Base-by-base conservation (phyloP, 768 basidiomycete species). In the Chlorophyllum brunneum region DNA sequence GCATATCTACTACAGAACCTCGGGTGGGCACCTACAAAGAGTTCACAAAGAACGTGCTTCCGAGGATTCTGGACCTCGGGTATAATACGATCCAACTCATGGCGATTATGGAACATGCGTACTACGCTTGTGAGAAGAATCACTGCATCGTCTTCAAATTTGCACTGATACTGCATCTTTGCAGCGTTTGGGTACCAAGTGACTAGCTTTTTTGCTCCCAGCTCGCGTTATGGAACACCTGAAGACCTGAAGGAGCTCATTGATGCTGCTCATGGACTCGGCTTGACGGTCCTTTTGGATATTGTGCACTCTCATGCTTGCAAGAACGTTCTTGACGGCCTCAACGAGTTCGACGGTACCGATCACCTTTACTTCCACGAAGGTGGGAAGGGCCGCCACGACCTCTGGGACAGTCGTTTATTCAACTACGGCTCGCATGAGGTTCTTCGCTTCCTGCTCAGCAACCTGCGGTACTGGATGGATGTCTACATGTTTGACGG, bases 31-130 rank as follows among this genome's bases (percentile, higher is more conserved):
- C 89, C 2, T 99, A 98, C 79, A 92, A 88, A 65, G 97, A 98
- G 69, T 99, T 99, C 61, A 95, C 92, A 23, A 68, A 71, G 49
- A 79, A 95, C 63, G 70, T 89, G 40, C 77, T 99, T 16, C 90
- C 89, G 39, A 78, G 95, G 56, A 98, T 99, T 66, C 85, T 85
- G 66, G 82, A 83, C 52, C 77, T 98, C 22, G 97, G 94, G 7
- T 99, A 99, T 71, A 99, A 98, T 65, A 83, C 85, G 48, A 98
- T 99, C 57, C 97, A 99, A 70, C 78, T 98, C 60, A 99, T 99
- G 97, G 97, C 92, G 13, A 77, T 97, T 54, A 95, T 97, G 92
- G 94, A 97, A 66, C 94, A 98, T 64, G 90, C 95, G 2, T 98
- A 98, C 67, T 98, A 98, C 69, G 94, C 94, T 56, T 98, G 93